These are phyloP conservation scores for Beauveria brongniartii DNA, from an alignment of 2,329 filamentous ascomycete genomes.

Conservation along the genomic window DNA sequence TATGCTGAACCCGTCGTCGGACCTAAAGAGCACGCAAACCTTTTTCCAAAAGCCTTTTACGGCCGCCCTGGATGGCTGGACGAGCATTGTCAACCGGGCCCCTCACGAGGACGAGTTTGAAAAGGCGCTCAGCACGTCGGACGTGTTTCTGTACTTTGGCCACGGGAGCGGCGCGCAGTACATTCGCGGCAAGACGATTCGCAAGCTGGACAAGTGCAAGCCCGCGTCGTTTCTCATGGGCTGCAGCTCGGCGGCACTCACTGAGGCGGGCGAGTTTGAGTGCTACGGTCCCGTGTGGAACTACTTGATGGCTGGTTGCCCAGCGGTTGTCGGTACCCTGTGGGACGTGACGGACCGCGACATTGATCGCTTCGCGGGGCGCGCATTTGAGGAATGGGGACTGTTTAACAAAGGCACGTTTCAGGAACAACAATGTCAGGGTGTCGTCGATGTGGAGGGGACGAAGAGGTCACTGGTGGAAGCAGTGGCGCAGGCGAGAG, in stretches of 20 bases:
- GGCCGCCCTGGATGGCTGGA: conserved; percentile 58
- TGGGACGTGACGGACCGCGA: conserved; percentile 99
- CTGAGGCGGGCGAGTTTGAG: conserved; percentile 78
- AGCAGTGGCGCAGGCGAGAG: conserved; percentile 67
- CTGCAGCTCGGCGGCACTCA: conserved; percentile 75
- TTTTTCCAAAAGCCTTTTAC: conserved; percentile 59
- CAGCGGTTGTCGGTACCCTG: conserved; percentile 81
- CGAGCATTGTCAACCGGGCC: conserved; percentile 54
- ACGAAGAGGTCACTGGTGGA: conserved; percentile 50
- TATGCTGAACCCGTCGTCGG: conserved; percentile 82
- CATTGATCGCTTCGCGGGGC: conserved; percentile 83
- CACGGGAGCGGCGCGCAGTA: conserved; percentile 95
- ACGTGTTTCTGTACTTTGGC: conserved; percentile 86
- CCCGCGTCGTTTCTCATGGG: conserved; percentile 87
- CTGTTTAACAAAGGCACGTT: conserved; percentile 47
- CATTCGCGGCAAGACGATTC: conserved; percentile 76
- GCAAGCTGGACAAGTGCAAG: conserved; percentile 63
- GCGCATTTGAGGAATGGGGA: conserved; percentile 80
- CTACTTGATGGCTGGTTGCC: conserved; percentile 81
- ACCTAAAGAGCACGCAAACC: conserved; percentile 70
- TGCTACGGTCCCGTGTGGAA: conserved; percentile 84
- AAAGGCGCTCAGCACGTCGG: conserved; percentile 52
- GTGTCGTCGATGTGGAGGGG: conserved; percentile 18
- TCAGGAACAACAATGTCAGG: conserved; percentile 23
- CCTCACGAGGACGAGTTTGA: conserved; percentile 77